These are phyloP conservation scores for Euphorbia tirucalli DNA, from an alignment of 345 rosid genomes.

Conservation along the genomic window DNA sequence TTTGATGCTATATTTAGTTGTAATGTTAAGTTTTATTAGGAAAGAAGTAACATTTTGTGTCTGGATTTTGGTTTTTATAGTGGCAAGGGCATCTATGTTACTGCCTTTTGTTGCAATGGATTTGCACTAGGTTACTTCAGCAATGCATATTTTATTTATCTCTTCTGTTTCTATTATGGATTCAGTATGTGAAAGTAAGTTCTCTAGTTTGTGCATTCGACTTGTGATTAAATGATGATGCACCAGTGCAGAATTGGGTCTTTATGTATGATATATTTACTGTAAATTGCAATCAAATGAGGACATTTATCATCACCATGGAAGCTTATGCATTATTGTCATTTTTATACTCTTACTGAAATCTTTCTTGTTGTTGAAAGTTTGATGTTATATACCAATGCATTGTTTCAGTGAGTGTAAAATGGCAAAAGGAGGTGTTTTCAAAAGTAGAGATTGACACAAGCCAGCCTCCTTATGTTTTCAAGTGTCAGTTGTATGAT, in stretches of 20 bases:
- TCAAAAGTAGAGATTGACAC: slow-evolving; percentile 74
- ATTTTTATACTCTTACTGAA: not conserved
- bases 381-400: slow-evolving; percentile 3
- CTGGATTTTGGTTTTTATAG: not conserved
- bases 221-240: not conserved
- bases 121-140: not conserved
- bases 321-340: not conserved
- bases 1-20: not conserved
- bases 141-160: not conserved
- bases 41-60: not conserved
- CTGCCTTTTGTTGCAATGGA: not conserved
- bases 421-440: slow-evolving; percentile 94
- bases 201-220: not conserved
- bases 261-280: not conserved
- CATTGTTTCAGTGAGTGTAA: slow-evolving; percentile 64
- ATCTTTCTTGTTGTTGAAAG: not conserved
- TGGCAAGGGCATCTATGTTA: not conserved
- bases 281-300: not conserved
- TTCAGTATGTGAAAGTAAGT: not conserved
- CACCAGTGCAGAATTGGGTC: not conserved
- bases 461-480: slow-evolving; percentile 70
- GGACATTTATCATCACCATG: not conserved
- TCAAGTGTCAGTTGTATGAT: slow-evolving; percentile 89
- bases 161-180: not conserved
- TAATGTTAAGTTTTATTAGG: too few species aligned